Conservation (phyloP, 176 grass and related monocot genomes). For the Carex pumila region DNA sequence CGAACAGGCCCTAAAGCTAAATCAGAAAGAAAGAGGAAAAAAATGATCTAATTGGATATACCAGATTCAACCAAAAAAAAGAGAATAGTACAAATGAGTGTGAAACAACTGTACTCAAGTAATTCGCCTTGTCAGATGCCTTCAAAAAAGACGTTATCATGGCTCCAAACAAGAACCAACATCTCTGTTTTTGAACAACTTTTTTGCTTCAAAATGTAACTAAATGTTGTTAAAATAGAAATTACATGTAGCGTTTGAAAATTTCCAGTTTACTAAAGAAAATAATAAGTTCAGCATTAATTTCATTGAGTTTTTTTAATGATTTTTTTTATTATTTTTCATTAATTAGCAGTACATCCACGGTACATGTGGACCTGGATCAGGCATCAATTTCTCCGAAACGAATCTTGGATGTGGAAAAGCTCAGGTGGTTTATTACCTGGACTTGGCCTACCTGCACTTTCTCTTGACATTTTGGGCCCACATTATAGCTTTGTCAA, state of each 20-base stretch:
- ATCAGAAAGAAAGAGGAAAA: background rate
- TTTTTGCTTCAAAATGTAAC: background rate
- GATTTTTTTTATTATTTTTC: no score
- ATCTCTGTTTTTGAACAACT: background rate
- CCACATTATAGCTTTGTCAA: background rate
- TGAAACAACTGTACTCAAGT: conserved; percentile 2
- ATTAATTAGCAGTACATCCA: background rate
- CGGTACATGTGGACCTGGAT: conserved; percentile 7
- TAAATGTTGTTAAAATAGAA: background rate
- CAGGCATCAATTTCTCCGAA: background rate
- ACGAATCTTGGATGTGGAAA: background rate
- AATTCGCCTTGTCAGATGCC: background rate
- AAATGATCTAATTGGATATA: background rate
- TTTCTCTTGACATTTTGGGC: background rate
- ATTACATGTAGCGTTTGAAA: background rate
- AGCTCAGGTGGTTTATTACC: background rate
- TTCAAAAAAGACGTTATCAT: no score
- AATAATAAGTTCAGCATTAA: no score
- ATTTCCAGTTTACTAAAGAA: background rate
- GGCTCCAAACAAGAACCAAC: background rate
- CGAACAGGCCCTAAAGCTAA: no score
- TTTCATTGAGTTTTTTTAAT: background rate
- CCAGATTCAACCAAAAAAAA: background rate
- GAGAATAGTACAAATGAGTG: background rate
- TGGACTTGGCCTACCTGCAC: background rate